A percentile compares a stretch with the other conserved stretches of the same genome.
phyloP scores from a whole-genome alignment of 1,139 yeast species.

The Blastobotrys buckinghamii region DNA sequence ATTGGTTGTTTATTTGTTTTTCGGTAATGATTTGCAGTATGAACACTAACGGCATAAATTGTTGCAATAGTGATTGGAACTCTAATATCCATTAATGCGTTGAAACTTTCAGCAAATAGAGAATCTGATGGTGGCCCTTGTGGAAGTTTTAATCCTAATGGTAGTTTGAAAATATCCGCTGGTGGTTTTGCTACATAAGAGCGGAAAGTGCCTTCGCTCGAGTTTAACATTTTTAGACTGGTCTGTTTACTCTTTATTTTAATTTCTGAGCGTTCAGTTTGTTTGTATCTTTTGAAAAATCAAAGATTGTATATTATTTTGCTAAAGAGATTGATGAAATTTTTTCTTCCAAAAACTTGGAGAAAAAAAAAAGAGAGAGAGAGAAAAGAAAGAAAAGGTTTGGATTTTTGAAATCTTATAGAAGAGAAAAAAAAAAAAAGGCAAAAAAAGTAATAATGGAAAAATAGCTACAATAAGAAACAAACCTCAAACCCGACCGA shows the following conservation, averaged over 20 bases:
- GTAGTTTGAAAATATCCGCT: constrained; percentile 24
- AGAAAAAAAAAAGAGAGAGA: constrained; percentile 50
- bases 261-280: too few relatives aligned
- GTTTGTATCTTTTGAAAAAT: too few relatives aligned
- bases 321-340: not conserved
- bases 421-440: too few relatives aligned
- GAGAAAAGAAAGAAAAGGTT: not conserved
- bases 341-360: constrained; percentile 31
- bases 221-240: not conserved
- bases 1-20: constrained; percentile 50
- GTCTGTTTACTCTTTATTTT: not conserved
- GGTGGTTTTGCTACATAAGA: constrained; percentile 28
- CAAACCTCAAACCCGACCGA: too few relatives aligned
- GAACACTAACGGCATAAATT: constrained; percentile 56
- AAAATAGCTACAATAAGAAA: too few relatives aligned
- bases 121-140: constrained; percentile 25
- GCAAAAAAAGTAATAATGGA: too few relatives aligned
- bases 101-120: constrained; percentile 30
- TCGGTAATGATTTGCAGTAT: constrained; percentile 44
- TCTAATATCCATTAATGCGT: constrained; percentile 34
- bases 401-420: not conserved
- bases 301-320: too few relatives aligned
- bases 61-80: constrained; percentile 57
- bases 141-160: constrained; percentile 29
- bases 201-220: constrained; percentile 3